Base-by-base conservation (phyloP, 108 stramenopile species). In the Skeletonema marinoi region DNA sequence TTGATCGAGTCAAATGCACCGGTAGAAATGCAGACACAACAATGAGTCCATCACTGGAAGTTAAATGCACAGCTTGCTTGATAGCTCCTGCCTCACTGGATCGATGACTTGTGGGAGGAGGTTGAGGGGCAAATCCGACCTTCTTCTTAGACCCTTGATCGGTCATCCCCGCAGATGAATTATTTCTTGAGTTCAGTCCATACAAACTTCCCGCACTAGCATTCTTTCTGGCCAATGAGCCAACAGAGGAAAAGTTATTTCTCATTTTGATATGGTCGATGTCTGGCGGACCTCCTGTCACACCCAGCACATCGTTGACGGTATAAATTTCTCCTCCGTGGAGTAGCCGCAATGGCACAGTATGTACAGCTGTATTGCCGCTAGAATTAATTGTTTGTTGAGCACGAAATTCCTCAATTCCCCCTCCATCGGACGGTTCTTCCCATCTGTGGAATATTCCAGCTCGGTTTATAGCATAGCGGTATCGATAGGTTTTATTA, bases 11-110 rank as follows among this genome's bases (percentile, higher is more conserved):
- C 32, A 96, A 60, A 54, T 92, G 81, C 1, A 96, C 92, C 3
- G 96, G 96, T 12, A 96, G 82, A 86, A 96, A 96, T 21, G 89
- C 88, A 19, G 83, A 85, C n/a, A 93, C 96, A 6, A 96, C 96
- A 30, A 95, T 90, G 30, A 93, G 72, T 46, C 96, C 96, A 70
- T 96, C 96, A 61, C 88, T 89, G 17, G 89, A 89, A 62, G 88
- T 90, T 51, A 95, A 78, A 71, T 91, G 84, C 3, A 95, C 90
- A 9, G 85, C 62, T 71, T 87, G 88, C 60, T 84, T 82, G 29
- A 71, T 25, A 36, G 63, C 29, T 30, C 32, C 32, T 29, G 60
- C 38, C 35, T 36, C 16, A 21, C 64, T 65, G 19, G 41, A 60
- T 41, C 58, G 61, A 11, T 70, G 56, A 64, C 36, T 60, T 60